Evolutionary conservation across 192 early-diverging fungal genomes (phyloP), one percentile per base, ranked within the genome.

Genomic region (Physocladia obscura): DNA sequence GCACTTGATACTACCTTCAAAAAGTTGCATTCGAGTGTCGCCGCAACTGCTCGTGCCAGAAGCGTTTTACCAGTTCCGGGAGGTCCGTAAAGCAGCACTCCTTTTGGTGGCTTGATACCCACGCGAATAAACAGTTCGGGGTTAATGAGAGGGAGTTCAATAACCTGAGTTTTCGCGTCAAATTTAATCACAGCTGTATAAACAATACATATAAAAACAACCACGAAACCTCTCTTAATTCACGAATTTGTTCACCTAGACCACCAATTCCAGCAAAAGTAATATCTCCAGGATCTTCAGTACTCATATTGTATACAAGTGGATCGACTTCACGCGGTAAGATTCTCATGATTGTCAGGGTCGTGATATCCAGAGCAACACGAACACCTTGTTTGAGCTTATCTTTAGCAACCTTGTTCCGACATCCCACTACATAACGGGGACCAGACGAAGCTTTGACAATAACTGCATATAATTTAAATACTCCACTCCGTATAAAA

Each of bases 291-390:
- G 97, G 96, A 79, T 96, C 94, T 77, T 99, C 97, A 49, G 89
- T 90, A 21, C 90, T 92, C 97, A 99, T 99, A 83, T 95, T 99
- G 86, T 98, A 99, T 26, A 99, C 97, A 63, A 98, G 87, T 38
- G 97, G 97, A 77, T 99, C 97, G 0, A 99, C 96, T 67, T 99
- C 97, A 29, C 97, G 85, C 39, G 97, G 97, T 31, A 99, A 84
- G 73, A 94, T 89, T 38, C 97, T 90, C 97, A 99, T 99, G 67
- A 99, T 99, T n/a, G 97, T 99, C 69, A 99, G 82, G 4, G 97
- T 99, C 24, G 97, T 99, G 94, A 99, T 99, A 76, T 99, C 97
- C 54, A 99, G 82, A 3, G 97, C 90, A n/a, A 99, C 97, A 47
- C 97, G 93, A 37, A 93, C 87, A n/a, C 95, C 94, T 70, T 93